Evolutionary conservation across 208 protist genomes (phyloP).

Genomic region (Vickermania spadyakhi): DNA sequence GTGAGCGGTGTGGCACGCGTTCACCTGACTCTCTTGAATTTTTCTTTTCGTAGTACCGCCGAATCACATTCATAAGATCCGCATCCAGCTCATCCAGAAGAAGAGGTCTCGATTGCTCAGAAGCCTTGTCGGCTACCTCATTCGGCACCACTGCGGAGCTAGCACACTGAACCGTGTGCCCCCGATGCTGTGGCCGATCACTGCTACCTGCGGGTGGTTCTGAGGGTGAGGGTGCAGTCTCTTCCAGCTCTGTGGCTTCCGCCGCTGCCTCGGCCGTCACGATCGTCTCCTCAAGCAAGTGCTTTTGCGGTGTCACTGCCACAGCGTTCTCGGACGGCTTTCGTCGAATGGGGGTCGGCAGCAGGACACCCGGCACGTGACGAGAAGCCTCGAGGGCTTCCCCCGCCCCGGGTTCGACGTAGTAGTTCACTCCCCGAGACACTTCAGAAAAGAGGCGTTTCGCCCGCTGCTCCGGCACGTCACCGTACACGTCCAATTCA

Average conservation of each 20-base stretch:
- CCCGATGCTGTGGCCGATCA: not conserved
- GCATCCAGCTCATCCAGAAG: conserved; percentile 32
- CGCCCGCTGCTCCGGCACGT: not conserved
- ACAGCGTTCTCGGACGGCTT: not conserved
- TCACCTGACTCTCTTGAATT: too few species aligned
- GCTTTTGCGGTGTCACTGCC: too few species aligned
- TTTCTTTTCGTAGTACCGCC: conserved; percentile 30
- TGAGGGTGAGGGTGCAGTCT: not conserved
- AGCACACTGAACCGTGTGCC: not conserved
- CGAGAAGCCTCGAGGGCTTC: not conserved
- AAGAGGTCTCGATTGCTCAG: conserved; percentile 1
- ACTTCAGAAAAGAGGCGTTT: not conserved
- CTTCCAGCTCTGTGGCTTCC: not conserved
- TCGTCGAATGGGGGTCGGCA: not conserved
- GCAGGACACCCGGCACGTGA: not conserved
- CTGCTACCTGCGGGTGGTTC: not conserved
- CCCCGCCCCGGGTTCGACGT: not conserved
- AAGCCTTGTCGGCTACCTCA: too few species aligned
- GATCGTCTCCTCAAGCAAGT: too few species aligned
- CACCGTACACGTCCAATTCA: not conserved
- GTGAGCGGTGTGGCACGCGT: not conserved
- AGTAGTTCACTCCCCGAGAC: not conserved
- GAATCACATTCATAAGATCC: conserved; percentile 34
- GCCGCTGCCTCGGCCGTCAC: not conserved
- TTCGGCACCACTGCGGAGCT: not conserved